Evolutionary conservation across 192 early-diverging fungal species (phyloP).

Genomic region (Backusella westeae): DNA sequence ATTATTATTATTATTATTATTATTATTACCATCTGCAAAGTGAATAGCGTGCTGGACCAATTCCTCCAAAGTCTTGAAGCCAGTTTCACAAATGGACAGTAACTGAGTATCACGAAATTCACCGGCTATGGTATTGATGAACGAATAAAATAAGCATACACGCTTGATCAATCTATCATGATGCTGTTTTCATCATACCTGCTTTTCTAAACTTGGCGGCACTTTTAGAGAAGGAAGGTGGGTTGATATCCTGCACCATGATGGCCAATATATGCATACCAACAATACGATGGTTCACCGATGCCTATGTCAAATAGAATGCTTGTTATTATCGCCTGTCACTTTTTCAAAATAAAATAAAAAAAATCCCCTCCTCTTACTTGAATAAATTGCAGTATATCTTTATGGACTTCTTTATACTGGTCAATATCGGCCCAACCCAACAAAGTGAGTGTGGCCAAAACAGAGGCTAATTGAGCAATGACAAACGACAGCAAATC

Average conservation of each 20-base stretch:
- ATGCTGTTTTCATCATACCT: slow-evolving; percentile 36
- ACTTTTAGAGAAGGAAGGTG: slow-evolving; percentile 54
- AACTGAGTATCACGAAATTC: slow-evolving; percentile 46
- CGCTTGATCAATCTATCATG: background rate
- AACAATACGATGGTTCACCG: slow-evolving; percentile 55
- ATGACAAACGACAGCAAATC: slow-evolving; percentile 57
- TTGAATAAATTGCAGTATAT: slow-evolving; percentile 58
- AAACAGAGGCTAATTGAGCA: slow-evolving; percentile 55
- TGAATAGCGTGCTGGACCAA: slow-evolving; percentile 34
- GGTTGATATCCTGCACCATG: slow-evolving; percentile 78
- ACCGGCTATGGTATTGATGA: slow-evolving; percentile 29
- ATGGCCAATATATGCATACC: slow-evolving; percentile 65
- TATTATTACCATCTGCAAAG: slow-evolving; percentile 40
- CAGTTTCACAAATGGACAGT: slow-evolving; percentile 31
- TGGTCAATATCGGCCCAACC: slow-evolving; percentile 75
- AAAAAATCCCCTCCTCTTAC: slow-evolving; percentile 28
- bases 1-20: background rate
- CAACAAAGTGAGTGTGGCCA: slow-evolving; percentile 62
- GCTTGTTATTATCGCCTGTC: background rate
- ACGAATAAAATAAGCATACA: background rate
- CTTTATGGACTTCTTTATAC: slow-evolving; percentile 53
- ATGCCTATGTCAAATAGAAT: slow-evolving; percentile 36
- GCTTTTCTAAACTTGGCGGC: slow-evolving; percentile 69
- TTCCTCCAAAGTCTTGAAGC: slow-evolving; percentile 39
- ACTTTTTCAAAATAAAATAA: background rate